Evolutionary conservation across 169 alveolate species (phyloP).

Genomic region (Cryptosporidium viatorum): DNA sequence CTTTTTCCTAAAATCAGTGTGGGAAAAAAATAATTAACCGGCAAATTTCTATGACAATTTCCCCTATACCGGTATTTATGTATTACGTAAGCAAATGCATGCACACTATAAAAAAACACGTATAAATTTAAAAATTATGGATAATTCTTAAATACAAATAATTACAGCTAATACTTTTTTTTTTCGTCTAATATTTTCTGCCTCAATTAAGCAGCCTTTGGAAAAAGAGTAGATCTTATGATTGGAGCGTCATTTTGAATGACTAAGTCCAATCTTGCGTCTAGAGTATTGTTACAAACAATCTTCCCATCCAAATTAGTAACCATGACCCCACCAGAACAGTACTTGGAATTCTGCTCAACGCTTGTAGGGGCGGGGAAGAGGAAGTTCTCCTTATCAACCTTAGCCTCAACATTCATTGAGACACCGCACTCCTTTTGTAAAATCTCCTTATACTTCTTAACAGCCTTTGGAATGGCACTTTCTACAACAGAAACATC

Average conservation of each 20-base stretch:
- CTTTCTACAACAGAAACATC: constrained; percentile 87
- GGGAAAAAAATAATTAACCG: constrained; percentile 32
- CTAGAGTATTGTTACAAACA: constrained; percentile 84
- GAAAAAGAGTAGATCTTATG: constrained; percentile 82
- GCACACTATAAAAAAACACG: neutral
- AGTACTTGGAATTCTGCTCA: constrained; percentile 78
- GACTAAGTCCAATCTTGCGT: constrained; percentile 82
- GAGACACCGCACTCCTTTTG: constrained; percentile 81
- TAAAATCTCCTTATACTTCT: constrained; percentile 81
- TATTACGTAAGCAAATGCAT: constrained; percentile 1
- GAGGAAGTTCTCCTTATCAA: constrained; percentile 83
- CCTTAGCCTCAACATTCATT: constrained; percentile 81
- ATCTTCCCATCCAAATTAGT: constrained; percentile 85
- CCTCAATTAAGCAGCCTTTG: constrained; percentile 48
- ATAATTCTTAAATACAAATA: neutral
- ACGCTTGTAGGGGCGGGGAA: constrained; percentile 84
- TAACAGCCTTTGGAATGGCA: constrained; percentile 83
- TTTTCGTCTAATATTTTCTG: neutral
- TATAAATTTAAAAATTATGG: constrained; percentile 3
- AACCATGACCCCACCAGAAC: constrained; percentile 84
- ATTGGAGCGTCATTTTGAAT: constrained; percentile 84
- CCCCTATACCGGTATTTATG: constrained; percentile 33
- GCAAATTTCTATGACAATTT: constrained; percentile 6
- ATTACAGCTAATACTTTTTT: neutral
- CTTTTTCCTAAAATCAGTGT: constrained; percentile 1